Conservation (phyloP, 768 basidiomycete species). For the Daedaleopsis nitida region DNA sequence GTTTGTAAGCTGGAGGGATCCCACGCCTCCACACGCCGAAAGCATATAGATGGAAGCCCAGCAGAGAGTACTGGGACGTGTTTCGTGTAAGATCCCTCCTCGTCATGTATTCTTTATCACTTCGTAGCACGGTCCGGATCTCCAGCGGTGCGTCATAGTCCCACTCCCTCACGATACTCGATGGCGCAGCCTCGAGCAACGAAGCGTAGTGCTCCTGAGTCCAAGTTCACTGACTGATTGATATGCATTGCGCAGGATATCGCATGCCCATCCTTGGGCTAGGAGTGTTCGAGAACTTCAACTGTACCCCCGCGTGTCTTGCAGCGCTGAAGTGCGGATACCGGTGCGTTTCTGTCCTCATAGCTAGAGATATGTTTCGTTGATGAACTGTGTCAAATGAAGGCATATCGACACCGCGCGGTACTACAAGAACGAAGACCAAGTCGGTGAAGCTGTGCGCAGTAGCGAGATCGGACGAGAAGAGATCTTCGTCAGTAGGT, state of each 20-base stretch:
- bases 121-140: slow-evolving; percentile 35
- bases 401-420: slow-evolving; percentile 79
- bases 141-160: slow-evolving; percentile 36
- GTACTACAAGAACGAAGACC: slow-evolving; percentile 64
- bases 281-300: slow-evolving; percentile 70
- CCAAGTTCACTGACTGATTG: slow-evolving; percentile 23
- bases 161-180: slow-evolving; percentile 25
- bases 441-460: slow-evolving; percentile 58
- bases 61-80: no score
- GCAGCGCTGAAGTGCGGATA: slow-evolving; percentile 67
- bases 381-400: no score
- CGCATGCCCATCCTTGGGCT: slow-evolving; percentile 72
- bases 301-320: slow-evolving; percentile 52
- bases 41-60: not conserved
- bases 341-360: slow-evolving; percentile 36
- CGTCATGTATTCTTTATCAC: slow-evolving; percentile 22
- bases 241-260: slow-evolving; percentile 33
- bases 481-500: slow-evolving; percentile 71
- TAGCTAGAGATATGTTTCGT: no score
- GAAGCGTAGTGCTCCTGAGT: not conserved
- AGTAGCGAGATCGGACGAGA: slow-evolving; percentile 55
- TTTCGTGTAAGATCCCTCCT: not conserved
- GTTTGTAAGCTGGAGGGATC: no score
- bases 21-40: not conserved
- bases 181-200: not conserved